These are phyloP conservation scores for Ilyonectria mors-panacis DNA, from an alignment of 2,329 filamentous ascomycete genomes.

Conservation along the genomic window DNA sequence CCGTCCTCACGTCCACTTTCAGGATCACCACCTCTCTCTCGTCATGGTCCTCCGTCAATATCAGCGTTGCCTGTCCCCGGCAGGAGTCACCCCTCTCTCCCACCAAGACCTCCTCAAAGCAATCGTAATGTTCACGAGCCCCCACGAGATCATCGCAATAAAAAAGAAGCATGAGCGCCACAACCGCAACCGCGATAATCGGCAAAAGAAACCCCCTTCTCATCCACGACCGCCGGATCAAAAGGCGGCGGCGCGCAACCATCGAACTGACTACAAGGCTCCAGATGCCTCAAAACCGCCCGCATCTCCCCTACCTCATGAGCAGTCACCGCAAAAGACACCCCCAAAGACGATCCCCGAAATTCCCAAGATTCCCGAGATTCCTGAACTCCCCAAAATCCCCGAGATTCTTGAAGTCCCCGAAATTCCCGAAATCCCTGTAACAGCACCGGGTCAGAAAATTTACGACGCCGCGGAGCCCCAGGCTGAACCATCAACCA, in stretches of 20 bases:
- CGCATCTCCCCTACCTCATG: slow-evolving; percentile 42
- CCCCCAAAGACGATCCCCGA: slow-evolving; percentile 25
- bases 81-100: slow-evolving; percentile 46
- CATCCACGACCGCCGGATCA: slow-evolving; percentile 44
- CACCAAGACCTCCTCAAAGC: slow-evolving; percentile 52
- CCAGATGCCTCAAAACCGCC: slow-evolving; percentile 38
- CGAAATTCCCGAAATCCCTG: slow-evolving; percentile 22
- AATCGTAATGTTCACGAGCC: slow-evolving; percentile 47
- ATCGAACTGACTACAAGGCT: slow-evolving; percentile 25
- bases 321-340: slow-evolving; percentile 43
- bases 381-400: slow-evolving; percentile 11
- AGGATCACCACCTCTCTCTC: slow-evolving; percentile 35
- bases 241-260: slow-evolving; percentile 41
- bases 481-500: slow-evolving; percentile 9
- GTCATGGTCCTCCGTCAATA: slow-evolving; percentile 34
- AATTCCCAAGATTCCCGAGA: slow-evolving; percentile 15
- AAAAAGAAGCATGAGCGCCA: slow-evolving; percentile 52
- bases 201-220: slow-evolving; percentile 45
- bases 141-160: slow-evolving; percentile 50
- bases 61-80: slow-evolving; percentile 24
- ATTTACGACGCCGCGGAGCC: slow-evolving; percentile 25
- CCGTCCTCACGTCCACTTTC: slow-evolving; percentile 33
- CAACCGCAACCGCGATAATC: slow-evolving; percentile 49
- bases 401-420: slow-evolving; percentile 15
- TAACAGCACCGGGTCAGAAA: slow-evolving; percentile 24